A percentile compares a stretch with the other conserved stretches of the same genome.
Conservation (phyloP, 805 yeast species). For the Ogataea pignaliae region DNA sequence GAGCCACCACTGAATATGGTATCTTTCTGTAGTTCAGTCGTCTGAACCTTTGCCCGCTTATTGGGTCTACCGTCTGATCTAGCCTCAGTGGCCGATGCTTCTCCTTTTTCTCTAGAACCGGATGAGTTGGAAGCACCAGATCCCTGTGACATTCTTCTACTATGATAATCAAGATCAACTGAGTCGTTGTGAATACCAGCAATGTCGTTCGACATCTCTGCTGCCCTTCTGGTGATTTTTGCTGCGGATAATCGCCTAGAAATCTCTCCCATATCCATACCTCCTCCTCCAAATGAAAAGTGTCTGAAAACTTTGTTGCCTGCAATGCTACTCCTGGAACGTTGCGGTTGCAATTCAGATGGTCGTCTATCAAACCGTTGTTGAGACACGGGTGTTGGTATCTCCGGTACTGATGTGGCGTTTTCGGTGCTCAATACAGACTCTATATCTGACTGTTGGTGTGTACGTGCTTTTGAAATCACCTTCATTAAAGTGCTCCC, state of each 20-base stretch:
- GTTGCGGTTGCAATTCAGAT: not conserved
- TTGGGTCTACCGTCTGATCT: too few species aligned
- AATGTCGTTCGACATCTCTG: slow-evolving; percentile 38
- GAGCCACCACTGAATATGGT: slow-evolving; percentile 1
- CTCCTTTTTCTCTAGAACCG: not conserved
- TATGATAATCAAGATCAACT: slow-evolving; percentile 9
- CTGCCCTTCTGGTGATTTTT: slow-evolving; percentile 38
- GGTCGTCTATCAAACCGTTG: not conserved
- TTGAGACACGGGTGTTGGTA: not conserved
- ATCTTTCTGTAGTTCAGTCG: not conserved
- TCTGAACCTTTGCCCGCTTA: too few species aligned
- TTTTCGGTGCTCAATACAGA: slow-evolving; percentile 7
- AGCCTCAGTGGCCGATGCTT: too few species aligned
- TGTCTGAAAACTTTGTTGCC: slow-evolving; percentile 20
- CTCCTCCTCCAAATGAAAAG: slow-evolving; percentile 28
- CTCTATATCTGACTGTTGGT: slow-evolving; percentile 21
- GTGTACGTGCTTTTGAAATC: slow-evolving; percentile 19
- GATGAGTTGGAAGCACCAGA: not conserved
- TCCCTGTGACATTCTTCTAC: not conserved
- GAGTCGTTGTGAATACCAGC: slow-evolving; percentile 37
- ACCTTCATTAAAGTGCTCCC: slow-evolving; percentile 23
- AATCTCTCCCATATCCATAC: slow-evolving; percentile 28
- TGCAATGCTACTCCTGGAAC: not conserved
- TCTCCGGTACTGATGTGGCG: not conserved
- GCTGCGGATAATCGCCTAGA: slow-evolving; percentile 31